Base-by-base conservation (phyloP, 1,139 yeast species). In the Saccharomyces pastorianus region DNA sequence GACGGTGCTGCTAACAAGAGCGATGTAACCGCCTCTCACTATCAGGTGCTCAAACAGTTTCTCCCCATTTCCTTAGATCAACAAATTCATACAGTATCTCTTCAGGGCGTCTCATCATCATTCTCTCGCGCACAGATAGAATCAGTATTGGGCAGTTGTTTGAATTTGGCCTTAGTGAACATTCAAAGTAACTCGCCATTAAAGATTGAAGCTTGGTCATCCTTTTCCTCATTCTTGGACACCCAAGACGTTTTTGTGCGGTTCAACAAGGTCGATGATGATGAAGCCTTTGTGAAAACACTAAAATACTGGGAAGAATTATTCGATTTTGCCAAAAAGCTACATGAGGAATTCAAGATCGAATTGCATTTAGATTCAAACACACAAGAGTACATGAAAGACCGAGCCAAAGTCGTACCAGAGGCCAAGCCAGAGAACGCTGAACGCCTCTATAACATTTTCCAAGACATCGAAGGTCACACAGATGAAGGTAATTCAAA, bases 1-100 rank as follows among this genome's bases (percentile, higher is more conserved):
- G 20, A 38, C 17, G 42, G n/a, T 2, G 50, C 29, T 46, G 23
- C 20, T 46, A 29, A 23, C 23, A 11, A 38, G 23, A 38, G 23
- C 42, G 11, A 14, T 8, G 42, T 38, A 17, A 11, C n/a, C 25
- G 25, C 42, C n/a, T 38, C 42, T 6, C 20, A 38, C 23, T 63
- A 56, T 46, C 61, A 57, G 28, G 53, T 61, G 13, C 44, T 65
- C 27, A 58, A 61, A 52, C 59, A 62, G 29, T 64, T 66, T 53
- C 54, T 63, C 3, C 66, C 68, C 3, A 59, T 59, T 4, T 58
- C 67, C 2, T 44, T 61, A 27, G 59, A 59, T 38, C 66, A 66
- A 47, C 69, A 64, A 49, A 56, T 63, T 26, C 60, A 58, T 44
- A 64, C 64, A 1, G 42, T 66, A 11, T 57, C 66, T 4, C 25